Evolutionary conservation across 78 protist genomes (phyloP), one percentile per base, ranked within the genome.

Genomic region (Pigoraptor vietnamica): DNA sequence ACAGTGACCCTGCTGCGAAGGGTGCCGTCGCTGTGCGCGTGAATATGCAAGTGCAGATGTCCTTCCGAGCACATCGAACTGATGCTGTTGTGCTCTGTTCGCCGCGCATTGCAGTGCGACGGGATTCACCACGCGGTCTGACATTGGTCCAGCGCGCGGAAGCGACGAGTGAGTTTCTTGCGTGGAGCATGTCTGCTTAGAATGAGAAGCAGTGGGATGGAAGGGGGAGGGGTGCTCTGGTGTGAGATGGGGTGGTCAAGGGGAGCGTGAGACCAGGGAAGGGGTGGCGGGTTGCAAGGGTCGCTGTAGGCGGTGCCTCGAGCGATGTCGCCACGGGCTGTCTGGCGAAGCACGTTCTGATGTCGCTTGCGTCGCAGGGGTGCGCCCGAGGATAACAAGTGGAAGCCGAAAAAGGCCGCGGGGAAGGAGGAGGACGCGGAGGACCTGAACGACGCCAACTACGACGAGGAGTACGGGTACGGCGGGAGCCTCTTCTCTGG

Each of bases 71-170:
- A n/a, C 39, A n/a, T 2, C 55, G 14, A 48, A 25, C 39, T 0
- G 19, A 55, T 90, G 35, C 55, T 2, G 23, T 2, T 90, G 40
- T 90, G 39, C 36, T 24, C 24, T 25, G 29, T 38, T 32, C 1
- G 23, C 24, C 90, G 0, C 89, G n/a, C 37, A 2, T 2, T 29
- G 55, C 91, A 95, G 96, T 34, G 99, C 99, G 23, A 39, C 91
- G 0, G 98, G 98, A 36, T 98, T 98, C 94, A 97, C 98, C 24
- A 97, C 99, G 1, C 95, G 99, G n/a, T 92, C 96, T 1, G 99
- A 97, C 55, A 96, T 98, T 48, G 99, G 99, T 25, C 91, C 96
- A 0, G 96, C 96, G 29, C 91, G 94, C 2, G 83, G 1, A 33
- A 87, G 91, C 34, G 38, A 6, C 0, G 87, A 67, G 6, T 37